A percentile compares a stretch with the other conserved stretches of the same genome.
Conservation (phyloP, 2,329 filamentous ascomycete species). For the Trichoderma asperellum region DNA sequence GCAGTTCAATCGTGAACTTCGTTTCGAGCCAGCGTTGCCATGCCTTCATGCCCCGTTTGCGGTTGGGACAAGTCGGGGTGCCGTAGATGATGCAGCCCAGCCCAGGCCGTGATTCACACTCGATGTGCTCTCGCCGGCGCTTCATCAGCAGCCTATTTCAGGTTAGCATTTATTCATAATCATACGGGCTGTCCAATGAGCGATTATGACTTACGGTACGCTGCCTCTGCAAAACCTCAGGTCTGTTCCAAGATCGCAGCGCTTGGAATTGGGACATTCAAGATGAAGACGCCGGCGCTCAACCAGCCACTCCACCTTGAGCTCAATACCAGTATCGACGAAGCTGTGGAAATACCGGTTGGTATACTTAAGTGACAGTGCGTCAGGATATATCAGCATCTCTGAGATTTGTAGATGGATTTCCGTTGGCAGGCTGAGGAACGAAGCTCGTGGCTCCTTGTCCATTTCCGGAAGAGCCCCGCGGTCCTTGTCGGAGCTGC, state of each 20-base stretch:
- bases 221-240: constrained; percentile 63
- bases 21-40: constrained; percentile 50
- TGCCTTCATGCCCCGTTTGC: constrained; percentile 50
- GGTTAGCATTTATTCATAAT: not conserved
- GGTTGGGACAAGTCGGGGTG: constrained; percentile 53
- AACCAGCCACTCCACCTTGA: constrained; percentile 72
- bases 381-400: constrained; percentile 70
- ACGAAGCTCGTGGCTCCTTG: not conserved
- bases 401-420: constrained; percentile 66
- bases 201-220: constrained; percentile 52
- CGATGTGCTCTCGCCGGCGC: constrained; percentile 61
- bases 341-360: constrained; percentile 65
- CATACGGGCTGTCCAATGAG: not conserved
- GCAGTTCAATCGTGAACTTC: constrained; percentile 51
- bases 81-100: constrained; percentile 60
- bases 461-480: constrained; percentile 8
- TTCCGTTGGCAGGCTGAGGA: constrained; percentile 64
- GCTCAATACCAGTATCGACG: constrained; percentile 65
- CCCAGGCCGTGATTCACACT: constrained; percentile 62
- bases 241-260: constrained; percentile 63
- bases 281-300: constrained; percentile 65
- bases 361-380: constrained; percentile 70
- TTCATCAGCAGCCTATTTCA: constrained; percentile 58
- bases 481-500: constrained; percentile 9
- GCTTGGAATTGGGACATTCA: constrained; percentile 63